These are phyloP conservation scores for Endothia cerciana DNA, from an alignment of 2,329 filamentous ascomycete species.

Conservation along the genomic window DNA sequence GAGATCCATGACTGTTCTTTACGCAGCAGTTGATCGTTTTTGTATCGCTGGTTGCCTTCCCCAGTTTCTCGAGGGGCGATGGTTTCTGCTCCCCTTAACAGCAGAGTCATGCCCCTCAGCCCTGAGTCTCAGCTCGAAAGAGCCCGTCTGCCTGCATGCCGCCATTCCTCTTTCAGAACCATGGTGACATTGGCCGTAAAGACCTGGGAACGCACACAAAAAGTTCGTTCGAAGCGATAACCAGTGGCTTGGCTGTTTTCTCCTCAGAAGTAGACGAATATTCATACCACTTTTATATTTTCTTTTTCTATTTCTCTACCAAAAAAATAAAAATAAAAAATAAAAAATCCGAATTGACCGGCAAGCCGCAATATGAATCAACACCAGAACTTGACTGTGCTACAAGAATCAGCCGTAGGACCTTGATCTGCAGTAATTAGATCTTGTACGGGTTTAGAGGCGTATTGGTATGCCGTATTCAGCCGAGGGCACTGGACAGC, in stretches of 20 bases:
- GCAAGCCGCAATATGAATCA: no score
- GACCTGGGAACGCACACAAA: background rate
- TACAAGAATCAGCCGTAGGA: no score
- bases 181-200: background rate
- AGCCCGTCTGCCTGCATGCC: background rate
- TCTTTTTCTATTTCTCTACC: no score
- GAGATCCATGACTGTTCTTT: slow-evolving; percentile 31
- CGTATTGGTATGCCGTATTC: no score
- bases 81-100: background rate
- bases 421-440: slow-evolving; percentile 49
- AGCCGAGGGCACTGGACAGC: slow-evolving; percentile 62
- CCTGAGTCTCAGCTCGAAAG: background rate
- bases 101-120: background rate
- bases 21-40: background rate
- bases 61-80: background rate
- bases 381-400: no score
- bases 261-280: no score
- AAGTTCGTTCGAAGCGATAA: background rate
- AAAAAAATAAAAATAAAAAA: no score
- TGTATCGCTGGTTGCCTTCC: background rate
- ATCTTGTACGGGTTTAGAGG: no score
- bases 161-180: background rate
- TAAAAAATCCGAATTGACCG: no score
- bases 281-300: no score
- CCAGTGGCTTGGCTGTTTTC: slow-evolving; percentile 53